Evolutionary conservation across 345 rosid genomes (phyloP).

Genomic region (Camelina laxa): DNA sequence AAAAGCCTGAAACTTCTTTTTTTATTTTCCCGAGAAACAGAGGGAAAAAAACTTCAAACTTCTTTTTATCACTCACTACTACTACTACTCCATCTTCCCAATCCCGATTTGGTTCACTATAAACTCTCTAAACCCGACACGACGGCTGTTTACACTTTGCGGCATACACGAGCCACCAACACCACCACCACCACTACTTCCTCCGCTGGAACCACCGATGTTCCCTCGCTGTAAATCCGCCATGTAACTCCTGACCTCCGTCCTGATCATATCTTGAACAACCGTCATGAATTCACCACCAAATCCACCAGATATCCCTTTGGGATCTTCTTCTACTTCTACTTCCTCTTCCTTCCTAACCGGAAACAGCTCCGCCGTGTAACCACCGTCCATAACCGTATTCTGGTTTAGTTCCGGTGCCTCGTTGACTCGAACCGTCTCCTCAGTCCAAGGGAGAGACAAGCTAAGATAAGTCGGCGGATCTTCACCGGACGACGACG

Average conservation of each 20-base stretch:
- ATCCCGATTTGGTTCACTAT: slow-evolving; percentile 62
- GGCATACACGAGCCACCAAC: slow-evolving; percentile 57
- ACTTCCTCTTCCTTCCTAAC: slow-evolving; percentile 38
- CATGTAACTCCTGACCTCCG: slow-evolving; percentile 88
- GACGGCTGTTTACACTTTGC: slow-evolving; percentile 50
- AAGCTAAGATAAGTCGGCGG: slow-evolving; percentile 74
- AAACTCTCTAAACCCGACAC: slow-evolving; percentile 67
- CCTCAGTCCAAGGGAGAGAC: slow-evolving; percentile 70
- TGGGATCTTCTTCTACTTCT: slow-evolving; percentile 11
- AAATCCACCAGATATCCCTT: slow-evolving; percentile 63
- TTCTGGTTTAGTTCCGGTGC: slow-evolving; percentile 38
- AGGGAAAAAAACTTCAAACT: slow-evolving; percentile 19
- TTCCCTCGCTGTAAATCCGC: slow-evolving; percentile 55
- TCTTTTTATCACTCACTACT: slow-evolving; percentile 40
- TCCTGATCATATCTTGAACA: slow-evolving; percentile 92
- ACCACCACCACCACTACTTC: slow-evolving; percentile 47
- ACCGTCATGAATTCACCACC: slow-evolving; percentile 73
- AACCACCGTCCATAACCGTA: slow-evolving; percentile 13
- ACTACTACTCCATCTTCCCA: slow-evolving; percentile 59
- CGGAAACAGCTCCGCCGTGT: slow-evolving; percentile 43
- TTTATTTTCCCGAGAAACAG: slow-evolving; percentile 49
- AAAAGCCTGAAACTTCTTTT: slow-evolving; percentile 54
- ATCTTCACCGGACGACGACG: slow-evolving; percentile 51
- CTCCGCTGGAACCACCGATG: slow-evolving; percentile 42
- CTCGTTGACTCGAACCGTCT: slow-evolving; percentile 49